These are phyloP conservation scores for Amylostereum chailletii DNA, from an alignment of 1,284 basidiomycete species.

Conservation along the genomic window DNA sequence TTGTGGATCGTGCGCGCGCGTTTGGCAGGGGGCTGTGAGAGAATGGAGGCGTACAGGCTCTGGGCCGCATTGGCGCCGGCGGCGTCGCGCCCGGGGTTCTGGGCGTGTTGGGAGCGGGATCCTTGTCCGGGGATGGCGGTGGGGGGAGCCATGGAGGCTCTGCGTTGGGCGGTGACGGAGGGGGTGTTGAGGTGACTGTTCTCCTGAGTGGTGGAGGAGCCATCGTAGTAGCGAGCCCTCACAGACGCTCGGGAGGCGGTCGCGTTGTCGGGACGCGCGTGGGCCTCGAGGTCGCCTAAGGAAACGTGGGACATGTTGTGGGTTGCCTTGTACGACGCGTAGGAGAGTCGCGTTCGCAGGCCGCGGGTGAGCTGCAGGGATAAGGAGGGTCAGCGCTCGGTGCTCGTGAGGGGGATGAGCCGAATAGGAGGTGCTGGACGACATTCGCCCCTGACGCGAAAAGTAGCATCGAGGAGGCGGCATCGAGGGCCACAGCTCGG, in stretches of 20 bases:
- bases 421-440: not conserved
- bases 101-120: constrained; percentile 16
- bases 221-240: constrained; percentile 39
- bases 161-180: constrained; percentile 21
- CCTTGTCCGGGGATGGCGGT: constrained; percentile 24
- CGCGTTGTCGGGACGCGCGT: constrained; percentile 39
- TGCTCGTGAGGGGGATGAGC: constrained; percentile 10
- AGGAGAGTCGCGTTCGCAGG: constrained; percentile 65
- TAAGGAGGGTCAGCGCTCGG: constrained; percentile 21
- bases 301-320: constrained; percentile 59
- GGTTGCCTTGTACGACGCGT: constrained; percentile 73
- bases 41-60: constrained; percentile 63
- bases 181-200: constrained; percentile 14
- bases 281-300: constrained; percentile 61
- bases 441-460: not conserved
- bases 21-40: constrained; percentile 65
- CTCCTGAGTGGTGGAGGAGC: constrained; percentile 35
- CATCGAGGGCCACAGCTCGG: too few relatives aligned
- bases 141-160: constrained; percentile 41
- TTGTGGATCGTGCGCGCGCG: constrained; percentile 69
- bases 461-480: not conserved
- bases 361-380: constrained; percentile 60
- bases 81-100: constrained; percentile 9
- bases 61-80: constrained; percentile 34
- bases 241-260: constrained; percentile 50